A percentile compares a stretch with the other conserved stretches of the same genome.
Conservation (phyloP, 1,139 yeast species). For the Candida sojae region DNA sequence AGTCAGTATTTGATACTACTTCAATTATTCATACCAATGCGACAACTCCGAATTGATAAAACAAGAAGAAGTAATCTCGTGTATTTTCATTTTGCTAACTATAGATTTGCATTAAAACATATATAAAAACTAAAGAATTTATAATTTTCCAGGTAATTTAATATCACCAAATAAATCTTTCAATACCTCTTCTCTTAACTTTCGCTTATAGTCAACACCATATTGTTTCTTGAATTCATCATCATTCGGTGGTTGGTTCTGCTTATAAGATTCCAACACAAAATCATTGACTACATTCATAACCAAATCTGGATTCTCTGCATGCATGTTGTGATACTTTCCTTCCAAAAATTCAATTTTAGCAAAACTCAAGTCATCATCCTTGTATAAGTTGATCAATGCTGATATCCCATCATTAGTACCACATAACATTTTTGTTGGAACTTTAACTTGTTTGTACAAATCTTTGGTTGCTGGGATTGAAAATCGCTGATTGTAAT, state of each 20-base stretch:
- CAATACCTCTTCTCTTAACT: slow-evolving; percentile 9
- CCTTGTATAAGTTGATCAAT: slow-evolving; percentile 1
- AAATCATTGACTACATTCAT: slow-evolving; percentile 11
- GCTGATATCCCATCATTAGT: slow-evolving; percentile 29
- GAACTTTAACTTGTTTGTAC: slow-evolving; percentile 33
- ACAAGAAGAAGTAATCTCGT: background rate
- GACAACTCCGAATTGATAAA: slow-evolving; percentile 4
- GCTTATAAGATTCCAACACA: slow-evolving; percentile 8
- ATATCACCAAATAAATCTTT: slow-evolving; percentile 7
- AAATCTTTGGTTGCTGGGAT: slow-evolving; percentile 31
- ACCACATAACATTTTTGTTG: slow-evolving; percentile 52
- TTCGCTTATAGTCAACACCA: slow-evolving; percentile 13
- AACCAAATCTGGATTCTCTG: slow-evolving; percentile 54
- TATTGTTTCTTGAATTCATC: slow-evolving; percentile 8
- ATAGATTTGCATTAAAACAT: background rate
- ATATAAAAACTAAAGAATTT: background rate
- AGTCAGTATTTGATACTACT: slow-evolving; percentile 3
- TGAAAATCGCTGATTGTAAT: slow-evolving; percentile 31
- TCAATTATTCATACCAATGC: slow-evolving; percentile 3
- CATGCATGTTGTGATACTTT: slow-evolving; percentile 48
- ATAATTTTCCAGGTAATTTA: slow-evolving; percentile 11
- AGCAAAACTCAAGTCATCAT: slow-evolving; percentile 7
- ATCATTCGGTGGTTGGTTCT: slow-evolving; percentile 9
- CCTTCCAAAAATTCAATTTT: slow-evolving; percentile 37
- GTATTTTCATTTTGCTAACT: background rate